A percentile compares a stretch with the other conserved stretches of the same genome.
These are phyloP conservation scores for Petasospora fabianii DNA, from an alignment of 1,139 yeast species.

Conservation along the genomic window DNA sequence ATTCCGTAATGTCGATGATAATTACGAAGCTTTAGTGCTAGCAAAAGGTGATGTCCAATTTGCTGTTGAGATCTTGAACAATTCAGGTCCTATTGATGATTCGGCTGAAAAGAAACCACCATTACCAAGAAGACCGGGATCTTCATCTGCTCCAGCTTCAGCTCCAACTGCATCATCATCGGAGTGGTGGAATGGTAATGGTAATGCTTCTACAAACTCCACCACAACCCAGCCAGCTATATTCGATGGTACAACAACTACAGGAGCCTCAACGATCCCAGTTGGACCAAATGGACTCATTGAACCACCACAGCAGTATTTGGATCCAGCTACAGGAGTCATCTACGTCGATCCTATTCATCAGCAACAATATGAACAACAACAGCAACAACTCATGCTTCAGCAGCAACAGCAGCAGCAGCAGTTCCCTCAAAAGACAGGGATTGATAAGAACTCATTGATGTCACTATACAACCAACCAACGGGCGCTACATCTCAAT, in stretches of 20 bases:
- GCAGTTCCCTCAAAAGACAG: slow-evolving; percentile 20
- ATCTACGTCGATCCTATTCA: slow-evolving; percentile 54
- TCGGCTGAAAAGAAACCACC: slow-evolving; percentile 24
- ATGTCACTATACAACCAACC: slow-evolving; percentile 27
- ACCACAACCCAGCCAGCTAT: slow-evolving; percentile 1
- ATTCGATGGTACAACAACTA: slow-evolving; percentile 16
- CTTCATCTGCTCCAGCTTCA: slow-evolving; percentile 36
- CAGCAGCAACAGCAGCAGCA: slow-evolving; percentile 18
- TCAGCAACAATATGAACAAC: slow-evolving; percentile 47
- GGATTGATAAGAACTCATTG: slow-evolving; percentile 23
- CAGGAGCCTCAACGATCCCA: slow-evolving; percentile 15
- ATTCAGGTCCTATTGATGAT: slow-evolving; percentile 10
- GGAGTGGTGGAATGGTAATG: slow-evolving; percentile 34
- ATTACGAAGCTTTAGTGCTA: slow-evolving; percentile 31
- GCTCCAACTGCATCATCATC: slow-evolving; percentile 21
- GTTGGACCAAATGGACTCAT: slow-evolving; percentile 25
- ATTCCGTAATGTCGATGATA: slow-evolving; percentile 28
- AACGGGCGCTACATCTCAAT: slow-evolving; percentile 11
- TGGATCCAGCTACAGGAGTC: slow-evolving; percentile 60
- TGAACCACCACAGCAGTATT: slow-evolving; percentile 46
- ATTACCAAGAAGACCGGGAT: slow-evolving; percentile 28
- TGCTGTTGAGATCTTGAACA: slow-evolving; percentile 28
- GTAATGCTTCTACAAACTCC: slow-evolving; percentile 1
- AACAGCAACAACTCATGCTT: slow-evolving; percentile 31
- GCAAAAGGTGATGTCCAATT: slow-evolving; percentile 30